These are phyloP conservation scores for Tolypocladium tundrense DNA, from an alignment of 2,329 filamentous ascomycete species.

Conservation along the genomic window DNA sequence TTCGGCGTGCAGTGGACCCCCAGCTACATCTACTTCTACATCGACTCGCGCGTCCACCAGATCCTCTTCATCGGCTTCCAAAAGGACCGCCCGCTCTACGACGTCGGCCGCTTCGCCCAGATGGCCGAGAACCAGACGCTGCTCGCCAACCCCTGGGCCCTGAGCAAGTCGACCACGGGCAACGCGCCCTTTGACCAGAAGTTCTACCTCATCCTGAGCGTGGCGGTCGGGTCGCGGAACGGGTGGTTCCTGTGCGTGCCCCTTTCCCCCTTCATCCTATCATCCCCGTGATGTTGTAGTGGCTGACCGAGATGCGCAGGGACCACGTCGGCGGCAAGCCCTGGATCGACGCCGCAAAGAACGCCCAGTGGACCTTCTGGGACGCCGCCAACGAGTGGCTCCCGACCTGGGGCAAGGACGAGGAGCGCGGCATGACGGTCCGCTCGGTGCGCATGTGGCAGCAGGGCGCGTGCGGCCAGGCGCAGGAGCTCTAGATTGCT, in stretches of 20 bases:
- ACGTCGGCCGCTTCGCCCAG: constrained; percentile 30
- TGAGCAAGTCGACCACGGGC: constrained; percentile 20
- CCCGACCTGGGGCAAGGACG: constrained; percentile 34
- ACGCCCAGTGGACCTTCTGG: constrained; percentile 31
- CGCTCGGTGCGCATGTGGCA: constrained; percentile 38
- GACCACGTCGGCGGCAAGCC: constrained; percentile 34
- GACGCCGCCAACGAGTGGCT: constrained; percentile 28
- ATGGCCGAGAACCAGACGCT: constrained; percentile 29
- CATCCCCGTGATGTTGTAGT: too few relatives aligned
- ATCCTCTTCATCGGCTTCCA: constrained; percentile 27
- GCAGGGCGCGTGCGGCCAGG: constrained; percentile 10
- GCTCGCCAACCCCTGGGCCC: constrained; percentile 32
- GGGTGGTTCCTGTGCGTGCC: constrained; percentile 33
- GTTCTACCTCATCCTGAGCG: constrained; percentile 41
- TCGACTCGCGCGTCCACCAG: constrained; percentile 32
- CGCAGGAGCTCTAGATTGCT: constrained; percentile 2
- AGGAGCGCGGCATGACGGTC: constrained; percentile 33
- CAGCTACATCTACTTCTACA: constrained; percentile 42
- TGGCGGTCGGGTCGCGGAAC: constrained; percentile 37
- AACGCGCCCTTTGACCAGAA: constrained; percentile 41
- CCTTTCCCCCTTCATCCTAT: neutral
- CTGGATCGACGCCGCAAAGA: constrained; percentile 31
- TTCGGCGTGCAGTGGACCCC: constrained; percentile 43
- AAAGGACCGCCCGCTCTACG: constrained; percentile 23
- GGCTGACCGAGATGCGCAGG: constrained; percentile 9